phyloP scores from a whole-genome alignment of 2,329 filamentous ascomycete genomes.

The Tolypocladium cylindrosporum region DNA sequence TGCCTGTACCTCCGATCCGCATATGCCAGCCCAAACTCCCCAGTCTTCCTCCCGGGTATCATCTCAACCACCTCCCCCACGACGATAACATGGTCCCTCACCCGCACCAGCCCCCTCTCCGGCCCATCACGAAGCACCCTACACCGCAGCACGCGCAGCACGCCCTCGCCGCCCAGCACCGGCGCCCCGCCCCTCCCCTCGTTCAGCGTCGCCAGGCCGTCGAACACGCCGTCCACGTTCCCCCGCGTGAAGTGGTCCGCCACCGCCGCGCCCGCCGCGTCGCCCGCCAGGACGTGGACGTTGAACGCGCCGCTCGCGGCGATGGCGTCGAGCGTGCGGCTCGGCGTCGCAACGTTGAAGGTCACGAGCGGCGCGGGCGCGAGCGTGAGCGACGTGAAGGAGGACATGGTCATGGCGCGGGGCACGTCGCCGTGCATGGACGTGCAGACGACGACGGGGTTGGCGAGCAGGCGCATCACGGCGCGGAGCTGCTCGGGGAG shows the following conservation, averaged over 20 bases:
- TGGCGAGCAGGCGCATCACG: constrained; percentile 43
- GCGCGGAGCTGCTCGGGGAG: constrained; percentile 38
- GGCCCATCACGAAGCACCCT: constrained; percentile 29
- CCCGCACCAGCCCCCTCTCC: constrained; percentile 29
- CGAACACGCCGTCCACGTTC: constrained; percentile 31
- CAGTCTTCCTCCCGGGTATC: constrained; percentile 18
- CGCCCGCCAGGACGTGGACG: constrained; percentile 42
- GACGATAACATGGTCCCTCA: constrained; percentile 42
- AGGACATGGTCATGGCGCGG: constrained; percentile 50
- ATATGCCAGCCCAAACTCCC: constrained; percentile 37
- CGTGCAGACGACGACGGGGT: constrained; percentile 47
- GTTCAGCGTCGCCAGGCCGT: constrained; percentile 18
- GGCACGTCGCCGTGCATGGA: constrained; percentile 24
- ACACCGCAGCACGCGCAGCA: constrained; percentile 39
- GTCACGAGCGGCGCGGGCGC: constrained; percentile 40
- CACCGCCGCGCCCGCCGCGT: constrained; percentile 34
- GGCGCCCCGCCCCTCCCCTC: constrained; percentile 21
- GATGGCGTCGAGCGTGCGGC: constrained; percentile 44
- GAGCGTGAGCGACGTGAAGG: constrained; percentile 45
- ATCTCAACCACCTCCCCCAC: constrained; percentile 41
- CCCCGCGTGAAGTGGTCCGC: constrained; percentile 43
- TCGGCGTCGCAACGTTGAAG: constrained; percentile 48
- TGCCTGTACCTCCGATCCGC: constrained; percentile 38
- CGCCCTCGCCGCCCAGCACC: constrained; percentile 37
- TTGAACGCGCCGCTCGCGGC: constrained; percentile 35